Base-by-base conservation (phyloP, 2,329 filamentous ascomycete species). In the Cercospora sp. region DNA sequence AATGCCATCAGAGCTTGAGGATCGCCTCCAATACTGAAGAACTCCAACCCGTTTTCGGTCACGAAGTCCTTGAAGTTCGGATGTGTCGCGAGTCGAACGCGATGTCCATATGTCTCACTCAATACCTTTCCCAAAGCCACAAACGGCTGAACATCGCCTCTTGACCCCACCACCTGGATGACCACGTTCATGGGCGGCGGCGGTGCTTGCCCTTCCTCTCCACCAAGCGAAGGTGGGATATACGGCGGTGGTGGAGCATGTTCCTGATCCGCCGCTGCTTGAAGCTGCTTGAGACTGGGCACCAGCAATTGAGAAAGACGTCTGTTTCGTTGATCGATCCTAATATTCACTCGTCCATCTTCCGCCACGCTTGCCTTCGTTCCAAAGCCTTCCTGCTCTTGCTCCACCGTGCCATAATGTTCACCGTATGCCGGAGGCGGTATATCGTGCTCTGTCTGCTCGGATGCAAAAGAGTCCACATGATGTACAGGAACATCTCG, bases 331-430 rank as follows among this genome's bases (percentile, higher is more conserved):
- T 93, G 89, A 75, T 90, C 89, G 80, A 95, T 92, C 70, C 89
- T 89, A 81, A 95, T 93, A 75, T 93, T 89, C 74, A 95, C 85
- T 75, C 92, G 88, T 26, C 92, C 92, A 80, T 94, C 90, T 69
- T 87, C 91, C 57, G 76, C 76, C 18, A 82, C 75, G 55, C 71
- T 73, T 1, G 80, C 80, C 58, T 80, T 77, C 57, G 80, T 81
- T 61, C 78, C 77, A 61, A 81, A 76, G 9, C 79, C 80, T 65
- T 77, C 76, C 70, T 81, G 77, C 34, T 78, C 76, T 69, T 80
- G 77, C 37, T 76, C 70, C 30, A 82, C 75, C 26, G 74, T 70
- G 58, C 79, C 79, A 64, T 79, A 79, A 18, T 77, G 72, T 13
- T 80, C 78, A 43, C 79, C 79, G 66, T 81, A 82, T 6, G 78